Conservation (phyloP, 1,139 yeast genomes). For the Sugiyamaella novakii region DNA sequence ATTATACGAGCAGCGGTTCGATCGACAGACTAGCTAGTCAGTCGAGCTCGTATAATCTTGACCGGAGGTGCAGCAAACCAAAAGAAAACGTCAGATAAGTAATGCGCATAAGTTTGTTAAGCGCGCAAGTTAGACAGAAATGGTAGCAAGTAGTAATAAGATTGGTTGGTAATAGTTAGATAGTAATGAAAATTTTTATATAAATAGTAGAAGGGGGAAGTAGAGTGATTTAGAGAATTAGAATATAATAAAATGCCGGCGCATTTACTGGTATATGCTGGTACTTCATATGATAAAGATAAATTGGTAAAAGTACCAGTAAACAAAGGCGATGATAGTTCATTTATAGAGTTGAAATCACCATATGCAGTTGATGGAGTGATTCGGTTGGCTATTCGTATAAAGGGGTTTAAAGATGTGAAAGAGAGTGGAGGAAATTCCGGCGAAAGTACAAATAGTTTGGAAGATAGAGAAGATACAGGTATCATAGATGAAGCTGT, state of each 20-base stretch:
- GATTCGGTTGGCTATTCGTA: slow-evolving; percentile 7
- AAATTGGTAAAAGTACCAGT: slow-evolving; percentile 13
- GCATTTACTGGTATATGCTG: slow-evolving; percentile 15
- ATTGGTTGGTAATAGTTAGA: too few relatives aligned
- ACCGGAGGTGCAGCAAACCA: too few relatives aligned
- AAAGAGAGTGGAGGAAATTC: neutral
- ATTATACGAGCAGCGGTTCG: too few relatives aligned
- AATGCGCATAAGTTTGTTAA: too few relatives aligned
- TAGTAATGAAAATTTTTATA: too few relatives aligned
- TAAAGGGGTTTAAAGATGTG: slow-evolving; percentile 10
- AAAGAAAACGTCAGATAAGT: too few relatives aligned
- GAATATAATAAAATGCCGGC: slow-evolving; percentile 8
- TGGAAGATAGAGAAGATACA: neutral
- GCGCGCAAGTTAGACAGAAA: too few relatives aligned
- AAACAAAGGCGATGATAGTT: slow-evolving; percentile 8
- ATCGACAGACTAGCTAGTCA: too few relatives aligned
- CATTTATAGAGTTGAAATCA: slow-evolving; percentile 3
- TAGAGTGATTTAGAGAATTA: too few relatives aligned
- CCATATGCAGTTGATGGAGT: slow-evolving; percentile 15
- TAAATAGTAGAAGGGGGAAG: neutral
- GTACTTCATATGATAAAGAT: slow-evolving; percentile 10
- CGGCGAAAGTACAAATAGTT: neutral
- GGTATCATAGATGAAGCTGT: neutral
- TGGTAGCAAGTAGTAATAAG: too few relatives aligned
- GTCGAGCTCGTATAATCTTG: too few relatives aligned